phyloP scores from a whole-genome alignment of 148 eudicot species.

The Rhododendron ferrugineum region DNA sequence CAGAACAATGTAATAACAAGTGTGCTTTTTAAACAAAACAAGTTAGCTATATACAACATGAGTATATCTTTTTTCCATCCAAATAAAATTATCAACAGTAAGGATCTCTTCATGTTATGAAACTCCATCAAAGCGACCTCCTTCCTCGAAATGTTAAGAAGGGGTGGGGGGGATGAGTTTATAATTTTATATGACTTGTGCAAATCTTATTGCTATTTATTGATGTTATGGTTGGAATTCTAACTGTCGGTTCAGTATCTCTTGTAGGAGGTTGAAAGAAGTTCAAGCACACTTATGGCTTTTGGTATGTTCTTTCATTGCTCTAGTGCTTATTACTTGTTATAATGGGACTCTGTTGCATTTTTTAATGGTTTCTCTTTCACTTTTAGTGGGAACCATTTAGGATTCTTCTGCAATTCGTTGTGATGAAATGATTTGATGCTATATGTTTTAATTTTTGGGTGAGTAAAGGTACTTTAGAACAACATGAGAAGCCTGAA shows the following conservation, averaged over 20 bases:
- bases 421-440: neutral
- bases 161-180: neutral
- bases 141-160: neutral
- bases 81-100: neutral
- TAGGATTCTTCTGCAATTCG: neutral
- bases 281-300: constrained; percentile 69
- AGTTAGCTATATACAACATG: neutral
- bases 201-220: neutral
- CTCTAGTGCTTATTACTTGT: neutral
- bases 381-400: neutral
- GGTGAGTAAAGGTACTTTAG: neutral
- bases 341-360: neutral
- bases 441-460: neutral
- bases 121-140: neutral
- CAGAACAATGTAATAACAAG: neutral
- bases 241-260: neutral
- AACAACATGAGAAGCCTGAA: neutral
- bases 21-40: neutral
- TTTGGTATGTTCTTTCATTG: constrained; percentile 48
- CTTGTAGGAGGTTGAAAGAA: constrained; percentile 85
- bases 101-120: neutral
- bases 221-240: neutral
- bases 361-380: neutral
- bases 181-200: neutral
- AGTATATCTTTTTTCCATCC: neutral